A percentile compares a stretch with the other conserved stretches of the same genome.
Evolutionary conservation across 768 basidiomycete species (phyloP).

Genomic region (Cyclocybe cylindracea): DNA sequence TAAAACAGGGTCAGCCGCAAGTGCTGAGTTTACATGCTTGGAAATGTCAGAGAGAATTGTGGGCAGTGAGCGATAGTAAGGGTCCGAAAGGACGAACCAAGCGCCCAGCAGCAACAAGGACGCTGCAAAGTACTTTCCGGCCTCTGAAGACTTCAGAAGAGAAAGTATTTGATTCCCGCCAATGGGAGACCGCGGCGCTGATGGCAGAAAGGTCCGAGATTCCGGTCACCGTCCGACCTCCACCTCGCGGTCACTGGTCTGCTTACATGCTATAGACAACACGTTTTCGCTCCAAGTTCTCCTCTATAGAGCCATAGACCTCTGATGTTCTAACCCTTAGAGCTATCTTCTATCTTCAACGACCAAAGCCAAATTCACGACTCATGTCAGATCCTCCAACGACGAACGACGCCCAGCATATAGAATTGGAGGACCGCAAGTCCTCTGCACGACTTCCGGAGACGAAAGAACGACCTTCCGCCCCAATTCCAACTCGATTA

Average conservation of each 20-base stretch:
- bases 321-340: too few species aligned
- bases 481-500: constrained; percentile 10
- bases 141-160: constrained; percentile 17
- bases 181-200: neutral
- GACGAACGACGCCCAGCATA: too few species aligned
- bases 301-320: too few species aligned
- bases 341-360: too few species aligned
- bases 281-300: too few species aligned
- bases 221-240: too few species aligned
- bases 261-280: too few species aligned
- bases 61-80: constrained; percentile 54
- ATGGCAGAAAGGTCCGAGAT: too few species aligned
- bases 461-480: constrained; percentile 9
- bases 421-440: neutral
- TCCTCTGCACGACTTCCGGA: constrained; percentile 1
- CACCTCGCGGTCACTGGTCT: too few species aligned
- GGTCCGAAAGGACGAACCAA: constrained; percentile 80
- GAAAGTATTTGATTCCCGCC: constrained; percentile 6
- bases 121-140: constrained; percentile 32
- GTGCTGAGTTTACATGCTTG: constrained; percentile 50
- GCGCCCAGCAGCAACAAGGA: constrained; percentile 59
- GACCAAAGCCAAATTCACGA: too few species aligned
- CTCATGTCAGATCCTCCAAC: too few species aligned
- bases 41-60: constrained; percentile 36
- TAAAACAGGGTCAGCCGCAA: constrained; percentile 68